A percentile compares a stretch with the other conserved stretches of the same genome.
Evolutionary conservation across 2,329 filamentous ascomycete genomes (phyloP).

Genomic region (Paecilomyces niveus): DNA sequence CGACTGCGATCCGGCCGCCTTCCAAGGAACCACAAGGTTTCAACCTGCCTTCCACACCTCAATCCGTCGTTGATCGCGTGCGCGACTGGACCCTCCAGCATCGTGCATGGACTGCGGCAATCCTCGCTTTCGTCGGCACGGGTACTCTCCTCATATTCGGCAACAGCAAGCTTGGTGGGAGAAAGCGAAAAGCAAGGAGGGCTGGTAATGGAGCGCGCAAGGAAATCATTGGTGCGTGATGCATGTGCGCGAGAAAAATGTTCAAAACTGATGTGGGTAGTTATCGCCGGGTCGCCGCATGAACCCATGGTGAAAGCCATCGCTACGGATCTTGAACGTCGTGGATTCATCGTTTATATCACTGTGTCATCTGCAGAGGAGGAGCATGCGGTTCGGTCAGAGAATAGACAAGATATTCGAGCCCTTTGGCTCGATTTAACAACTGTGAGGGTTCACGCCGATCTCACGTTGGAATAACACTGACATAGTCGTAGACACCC

Average conservation of each 20-base stretch:
- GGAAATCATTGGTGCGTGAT: constrained; percentile 61
- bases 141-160: constrained; percentile 52
- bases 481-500: constrained; percentile 44
- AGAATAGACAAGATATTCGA: constrained; percentile 74
- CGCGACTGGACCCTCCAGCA: constrained; percentile 67
- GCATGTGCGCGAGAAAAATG: constrained; percentile 7
- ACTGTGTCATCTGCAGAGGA: constrained; percentile 82
- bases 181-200: constrained; percentile 67
- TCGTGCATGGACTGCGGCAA: constrained; percentile 63
- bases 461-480: constrained; percentile 1
- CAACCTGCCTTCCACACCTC: constrained; percentile 28
- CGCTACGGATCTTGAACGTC: constrained; percentile 76
- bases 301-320: constrained; percentile 79
- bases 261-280: constrained; percentile 34
- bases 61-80: constrained; percentile 46
- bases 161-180: constrained; percentile 52
- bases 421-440: constrained; percentile 77
- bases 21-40: constrained; percentile 15
- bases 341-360: constrained; percentile 89
- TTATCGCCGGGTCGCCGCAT: constrained; percentile 80
- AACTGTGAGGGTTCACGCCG: constrained; percentile 17
- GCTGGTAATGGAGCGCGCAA: constrained; percentile 76
- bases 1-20: constrained; percentile 58
- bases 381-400: constrained; percentile 66
- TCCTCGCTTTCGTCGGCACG: constrained; percentile 65